phyloP scores from a whole-genome alignment of 768 basidiomycete genomes.

The Rhodocollybia butyracea region DNA sequence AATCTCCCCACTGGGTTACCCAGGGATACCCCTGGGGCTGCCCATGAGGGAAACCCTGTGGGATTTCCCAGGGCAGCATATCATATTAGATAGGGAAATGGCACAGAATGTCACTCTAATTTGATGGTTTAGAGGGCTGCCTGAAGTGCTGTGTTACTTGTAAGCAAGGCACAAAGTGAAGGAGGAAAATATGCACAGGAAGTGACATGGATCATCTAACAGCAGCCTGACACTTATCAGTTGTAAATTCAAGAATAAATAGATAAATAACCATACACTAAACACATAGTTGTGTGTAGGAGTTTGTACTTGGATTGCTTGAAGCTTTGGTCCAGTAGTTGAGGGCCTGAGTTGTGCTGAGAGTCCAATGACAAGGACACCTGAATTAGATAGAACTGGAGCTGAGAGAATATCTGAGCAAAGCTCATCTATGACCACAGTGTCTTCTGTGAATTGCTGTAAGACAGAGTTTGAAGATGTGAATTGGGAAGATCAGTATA shows the following conservation, averaged over 20 bases:
- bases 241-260: not conserved
- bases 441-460: not conserved
- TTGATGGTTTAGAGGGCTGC: too few relatives aligned
- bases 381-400: not conserved
- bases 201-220: not conserved
- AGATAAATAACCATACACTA: not conserved
- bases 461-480: not conserved
- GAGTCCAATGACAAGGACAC: not conserved
- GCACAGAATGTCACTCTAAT: too few relatives aligned
- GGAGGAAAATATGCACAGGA: not conserved
- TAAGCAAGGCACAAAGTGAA: not conserved
- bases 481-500: slow-evolving; percentile 8
- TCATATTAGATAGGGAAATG: too few relatives aligned
- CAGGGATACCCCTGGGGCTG: too few relatives aligned
- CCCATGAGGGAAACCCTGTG: too few relatives aligned
- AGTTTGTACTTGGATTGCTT: not conserved
- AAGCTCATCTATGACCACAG: not conserved
- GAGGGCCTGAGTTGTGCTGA: not conserved
- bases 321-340: not conserved
- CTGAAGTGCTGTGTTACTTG: not conserved
- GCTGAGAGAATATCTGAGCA: slow-evolving; percentile 4
- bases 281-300: not conserved
- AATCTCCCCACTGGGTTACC: too few relatives aligned
- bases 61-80: too few relatives aligned
- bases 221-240: not conserved